These are phyloP conservation scores for Sarocladiaceae sp. DNA, from an alignment of 2,329 filamentous ascomycete genomes.

Conservation along the genomic window DNA sequence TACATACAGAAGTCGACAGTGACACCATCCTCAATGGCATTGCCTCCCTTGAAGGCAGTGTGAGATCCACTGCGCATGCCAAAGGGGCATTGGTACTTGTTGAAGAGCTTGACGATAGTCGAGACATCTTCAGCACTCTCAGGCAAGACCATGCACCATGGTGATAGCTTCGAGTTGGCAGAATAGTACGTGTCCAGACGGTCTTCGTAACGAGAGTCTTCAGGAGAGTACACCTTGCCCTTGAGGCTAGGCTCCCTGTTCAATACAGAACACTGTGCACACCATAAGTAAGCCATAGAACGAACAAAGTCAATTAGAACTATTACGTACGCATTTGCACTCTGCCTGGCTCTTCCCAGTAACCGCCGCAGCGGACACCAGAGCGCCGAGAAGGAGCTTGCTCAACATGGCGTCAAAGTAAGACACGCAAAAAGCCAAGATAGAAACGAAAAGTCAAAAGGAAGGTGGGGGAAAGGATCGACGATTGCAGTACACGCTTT, in stretches of 20 bases:
- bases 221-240: slow-evolving; percentile 18
- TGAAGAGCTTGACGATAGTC: slow-evolving; percentile 17
- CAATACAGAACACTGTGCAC: slow-evolving; percentile 18
- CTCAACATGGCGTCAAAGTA: neutral
- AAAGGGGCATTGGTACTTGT: slow-evolving; percentile 20
- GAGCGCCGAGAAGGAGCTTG: neutral
- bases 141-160: slow-evolving; percentile 25
- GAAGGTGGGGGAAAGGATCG: neutral
- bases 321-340: slow-evolving; percentile 10
- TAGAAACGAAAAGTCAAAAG: neutral
- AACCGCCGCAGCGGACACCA: neutral
- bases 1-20: slow-evolving; percentile 22
- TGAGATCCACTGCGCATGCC: slow-evolving; percentile 29
- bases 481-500: neutral
- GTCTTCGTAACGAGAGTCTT: slow-evolving; percentile 15
- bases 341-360: neutral
- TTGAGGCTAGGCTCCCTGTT: slow-evolving; percentile 10
- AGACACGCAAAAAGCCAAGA: neutral
- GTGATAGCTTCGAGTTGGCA: slow-evolving; percentile 21
- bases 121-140: slow-evolving; percentile 20
- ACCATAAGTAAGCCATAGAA: no score
- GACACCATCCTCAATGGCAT: slow-evolving; percentile 21
- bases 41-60: slow-evolving; percentile 24
- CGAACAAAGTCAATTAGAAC: no score
- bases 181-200: slow-evolving; percentile 23